Conservation (phyloP, 2,329 filamentous ascomycete species). For the Pseudocercospora vitis region DNA sequence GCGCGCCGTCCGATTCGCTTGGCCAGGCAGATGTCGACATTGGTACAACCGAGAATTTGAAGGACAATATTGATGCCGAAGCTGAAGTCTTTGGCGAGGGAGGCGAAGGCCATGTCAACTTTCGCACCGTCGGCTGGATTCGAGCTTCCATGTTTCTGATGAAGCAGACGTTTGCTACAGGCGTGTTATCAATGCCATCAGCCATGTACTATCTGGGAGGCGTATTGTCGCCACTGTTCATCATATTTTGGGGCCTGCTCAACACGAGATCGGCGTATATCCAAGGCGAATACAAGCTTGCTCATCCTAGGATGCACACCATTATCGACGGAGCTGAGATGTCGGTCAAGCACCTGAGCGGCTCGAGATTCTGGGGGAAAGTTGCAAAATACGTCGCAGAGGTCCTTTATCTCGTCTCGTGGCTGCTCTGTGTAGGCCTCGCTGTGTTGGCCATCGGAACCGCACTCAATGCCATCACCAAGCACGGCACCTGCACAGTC, state of each 20-base stretch:
- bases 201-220: slow-evolving; percentile 24
- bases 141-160: slow-evolving; percentile 22
- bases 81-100: slow-evolving; percentile 16
- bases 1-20: neutral
- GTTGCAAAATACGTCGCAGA: slow-evolving; percentile 12
- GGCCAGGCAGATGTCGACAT: slow-evolving; percentile 3
- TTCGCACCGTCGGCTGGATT: slow-evolving; percentile 23
- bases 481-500: slow-evolving; percentile 19
- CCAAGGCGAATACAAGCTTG: slow-evolving; percentile 25
- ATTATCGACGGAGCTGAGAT: slow-evolving; percentile 24
- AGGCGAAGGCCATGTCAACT: slow-evolving; percentile 17
- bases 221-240: slow-evolving; percentile 20
- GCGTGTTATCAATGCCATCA: slow-evolving; percentile 24
- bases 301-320: slow-evolving; percentile 24
- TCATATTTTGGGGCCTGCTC: slow-evolving; percentile 23
- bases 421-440: slow-evolving; percentile 19
- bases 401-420: slow-evolving; percentile 15
- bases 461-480: slow-evolving; percentile 19
- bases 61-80: neutral
- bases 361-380: slow-evolving; percentile 4
- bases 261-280: slow-evolving; percentile 24
- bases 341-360: slow-evolving; percentile 12
- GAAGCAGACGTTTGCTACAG: slow-evolving; percentile 26
- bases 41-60: neutral
- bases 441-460: slow-evolving; percentile 16